Percentiles rank a stretch among this genome's conserved stretches.
phyloP scores from a whole-genome alignment of 257 asterid species.

The Solanum gandarillasii region DNA sequence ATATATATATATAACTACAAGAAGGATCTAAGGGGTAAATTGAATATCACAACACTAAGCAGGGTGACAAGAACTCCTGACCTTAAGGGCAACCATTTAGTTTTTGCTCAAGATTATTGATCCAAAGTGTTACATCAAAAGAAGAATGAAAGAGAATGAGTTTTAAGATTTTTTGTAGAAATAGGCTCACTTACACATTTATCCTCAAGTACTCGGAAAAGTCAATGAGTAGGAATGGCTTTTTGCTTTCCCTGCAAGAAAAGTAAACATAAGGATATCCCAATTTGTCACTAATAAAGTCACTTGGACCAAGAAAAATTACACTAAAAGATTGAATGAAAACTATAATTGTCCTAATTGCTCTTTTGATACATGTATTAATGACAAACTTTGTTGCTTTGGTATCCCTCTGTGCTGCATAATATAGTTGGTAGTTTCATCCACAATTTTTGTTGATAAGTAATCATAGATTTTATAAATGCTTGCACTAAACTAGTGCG shows the following conservation, averaged over 20 bases:
- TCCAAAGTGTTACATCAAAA: neutral
- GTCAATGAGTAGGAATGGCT: conserved; percentile 82
- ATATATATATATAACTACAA: neutral
- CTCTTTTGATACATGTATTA: neutral
- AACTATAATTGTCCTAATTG: neutral
- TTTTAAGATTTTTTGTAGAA: neutral
- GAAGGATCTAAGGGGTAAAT: neutral
- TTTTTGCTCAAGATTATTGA: neutral
- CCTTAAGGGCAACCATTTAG: neutral
- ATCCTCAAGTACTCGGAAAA: conserved; percentile 62
- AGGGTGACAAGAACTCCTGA: neutral
- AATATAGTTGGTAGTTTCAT: neutral
- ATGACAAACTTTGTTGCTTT: neutral
- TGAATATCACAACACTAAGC: neutral
- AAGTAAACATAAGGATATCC: neutral
- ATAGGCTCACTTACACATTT: conserved; percentile 50
- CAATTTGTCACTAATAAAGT: neutral
- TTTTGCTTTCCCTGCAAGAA: conserved; percentile 45
- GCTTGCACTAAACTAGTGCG: neutral
- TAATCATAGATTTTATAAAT: neutral
- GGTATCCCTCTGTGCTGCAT: neutral
- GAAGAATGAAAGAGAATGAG: neutral
- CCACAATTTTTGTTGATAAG: neutral
- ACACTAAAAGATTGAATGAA: neutral
- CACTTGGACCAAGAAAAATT: neutral